phyloP scores from a whole-genome alignment of 202 grass and related monocot genomes.

The Carex sylvatica region DNA sequence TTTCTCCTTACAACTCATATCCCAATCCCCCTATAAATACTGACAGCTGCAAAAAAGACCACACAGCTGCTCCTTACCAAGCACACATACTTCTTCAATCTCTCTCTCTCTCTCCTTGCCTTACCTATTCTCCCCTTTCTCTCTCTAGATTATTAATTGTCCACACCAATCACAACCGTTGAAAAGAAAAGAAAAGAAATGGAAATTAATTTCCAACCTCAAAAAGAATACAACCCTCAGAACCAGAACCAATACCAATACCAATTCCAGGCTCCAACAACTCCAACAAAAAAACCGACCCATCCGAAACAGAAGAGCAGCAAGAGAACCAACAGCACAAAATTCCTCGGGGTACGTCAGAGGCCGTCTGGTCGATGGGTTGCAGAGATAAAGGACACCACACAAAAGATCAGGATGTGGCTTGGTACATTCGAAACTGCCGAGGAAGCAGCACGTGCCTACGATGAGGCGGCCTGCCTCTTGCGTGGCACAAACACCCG shows the following conservation, averaged over 20 bases:
- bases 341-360: constrained; percentile 88
- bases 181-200: constrained; percentile 11
- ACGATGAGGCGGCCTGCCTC: constrained; percentile 82
- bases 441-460: constrained; percentile 69
- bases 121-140: constrained; percentile 5
- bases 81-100: constrained; percentile 15
- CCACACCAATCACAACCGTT: constrained; percentile 17
- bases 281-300: constrained; percentile 40
- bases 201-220: constrained; percentile 71
- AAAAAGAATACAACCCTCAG: constrained; percentile 20
- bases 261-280: constrained; percentile 37
- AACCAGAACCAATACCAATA: constrained; percentile 48
- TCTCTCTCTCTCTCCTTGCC: not conserved
- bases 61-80: constrained; percentile 21
- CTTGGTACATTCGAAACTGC: constrained; percentile 93
- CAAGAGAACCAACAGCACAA: constrained; percentile 56
- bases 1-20: constrained; percentile 31
- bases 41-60: constrained; percentile 23
- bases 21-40: constrained; percentile 53
- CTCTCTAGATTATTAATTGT: constrained; percentile 4
- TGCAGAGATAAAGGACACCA: constrained; percentile 98
- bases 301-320: constrained; percentile 56
- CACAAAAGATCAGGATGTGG: constrained; percentile 95
- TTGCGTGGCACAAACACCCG: constrained; percentile 76
- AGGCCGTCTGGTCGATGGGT: constrained; percentile 81